These are phyloP conservation scores for Komagataella pastoris DNA, from an alignment of 805 yeast genomes.

Conservation along the genomic window DNA sequence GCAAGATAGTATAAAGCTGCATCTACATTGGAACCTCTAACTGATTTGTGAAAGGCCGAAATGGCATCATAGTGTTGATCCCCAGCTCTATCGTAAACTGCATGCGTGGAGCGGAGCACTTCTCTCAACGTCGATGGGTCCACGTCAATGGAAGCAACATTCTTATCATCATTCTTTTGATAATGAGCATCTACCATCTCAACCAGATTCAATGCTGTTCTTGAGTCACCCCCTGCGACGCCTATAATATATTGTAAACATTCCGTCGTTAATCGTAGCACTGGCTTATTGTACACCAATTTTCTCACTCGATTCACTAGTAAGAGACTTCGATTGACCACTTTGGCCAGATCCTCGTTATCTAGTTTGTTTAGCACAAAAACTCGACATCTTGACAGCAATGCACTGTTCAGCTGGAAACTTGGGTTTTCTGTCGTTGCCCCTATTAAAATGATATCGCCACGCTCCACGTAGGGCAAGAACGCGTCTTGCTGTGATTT, in stretches of 20 bases:
- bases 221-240: constrained; percentile 78
- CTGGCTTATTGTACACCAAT: constrained; percentile 31
- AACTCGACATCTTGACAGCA: constrained; percentile 73
- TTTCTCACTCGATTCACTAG: constrained; percentile 48
- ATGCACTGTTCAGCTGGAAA: constrained; percentile 67
- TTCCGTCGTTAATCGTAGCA: constrained; percentile 38
- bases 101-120: constrained; percentile 33
- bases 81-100: constrained; percentile 74
- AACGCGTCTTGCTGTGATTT: constrained; percentile 82
- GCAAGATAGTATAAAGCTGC: constrained; percentile 83
- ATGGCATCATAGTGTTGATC: constrained; percentile 93
- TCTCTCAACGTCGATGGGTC: constrained; percentile 16
- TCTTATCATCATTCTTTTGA: constrained; percentile 7
- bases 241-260: constrained; percentile 58
- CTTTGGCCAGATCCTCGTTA: constrained; percentile 31
- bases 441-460: constrained; percentile 72
- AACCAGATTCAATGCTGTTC: constrained; percentile 68
- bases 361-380: constrained; percentile 50
- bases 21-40: constrained; percentile 82
- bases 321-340: constrained; percentile 45
- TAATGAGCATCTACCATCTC: constrained; percentile 56
- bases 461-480: constrained; percentile 73
- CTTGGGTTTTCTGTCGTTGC: constrained; percentile 98
- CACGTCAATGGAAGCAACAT: constrained; percentile 19
- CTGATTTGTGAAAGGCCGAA: constrained; percentile 88